Conservation (phyloP, 768 basidiomycete species). For the Lepiota venenata region DNA sequence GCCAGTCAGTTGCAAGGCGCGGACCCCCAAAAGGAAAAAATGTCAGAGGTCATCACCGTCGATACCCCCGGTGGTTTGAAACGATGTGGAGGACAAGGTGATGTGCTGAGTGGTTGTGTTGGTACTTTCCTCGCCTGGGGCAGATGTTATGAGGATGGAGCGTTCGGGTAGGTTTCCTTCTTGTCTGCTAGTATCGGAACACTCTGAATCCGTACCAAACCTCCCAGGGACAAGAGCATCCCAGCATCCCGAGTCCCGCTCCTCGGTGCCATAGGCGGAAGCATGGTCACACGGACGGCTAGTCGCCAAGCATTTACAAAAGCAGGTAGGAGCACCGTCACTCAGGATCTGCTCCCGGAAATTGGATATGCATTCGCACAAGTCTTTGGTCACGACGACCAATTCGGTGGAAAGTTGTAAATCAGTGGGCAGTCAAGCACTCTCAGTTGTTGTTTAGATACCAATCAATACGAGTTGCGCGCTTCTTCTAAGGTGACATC, state of each 20-base stretch:
- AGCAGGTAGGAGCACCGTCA: constrained; percentile 78
- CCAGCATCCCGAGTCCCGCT: constrained; percentile 70
- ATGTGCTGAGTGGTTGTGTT: constrained; percentile 84
- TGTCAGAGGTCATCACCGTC: constrained; percentile 59
- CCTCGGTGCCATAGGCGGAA: constrained; percentile 81
- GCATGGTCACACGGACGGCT: constrained; percentile 83
- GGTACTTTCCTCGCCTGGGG: constrained; percentile 95
- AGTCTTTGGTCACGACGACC: constrained; percentile 55
- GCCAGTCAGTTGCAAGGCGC: constrained; percentile 40
- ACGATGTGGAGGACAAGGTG: constrained; percentile 95
- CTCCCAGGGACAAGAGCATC: constrained; percentile 46
- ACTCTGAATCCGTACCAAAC: not conserved
- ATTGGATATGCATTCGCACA: constrained; percentile 69
- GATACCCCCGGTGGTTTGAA: constrained; percentile 80
- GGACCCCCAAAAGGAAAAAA: constrained; percentile 50
- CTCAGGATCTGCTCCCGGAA: constrained; percentile 70
- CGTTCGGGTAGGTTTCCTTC: constrained; percentile 64
- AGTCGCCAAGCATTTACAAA: constrained; percentile 74
- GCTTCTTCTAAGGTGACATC: not conserved
- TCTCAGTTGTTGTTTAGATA: not conserved
- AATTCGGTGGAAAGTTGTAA: constrained; percentile 35
- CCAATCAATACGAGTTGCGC: not conserved
- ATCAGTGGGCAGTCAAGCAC: not conserved
- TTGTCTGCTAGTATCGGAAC: not conserved
- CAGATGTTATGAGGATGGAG: constrained; percentile 85